Conservation (phyloP, 768 basidiomycete genomes). For the Xanthoconium stramineum region DNA sequence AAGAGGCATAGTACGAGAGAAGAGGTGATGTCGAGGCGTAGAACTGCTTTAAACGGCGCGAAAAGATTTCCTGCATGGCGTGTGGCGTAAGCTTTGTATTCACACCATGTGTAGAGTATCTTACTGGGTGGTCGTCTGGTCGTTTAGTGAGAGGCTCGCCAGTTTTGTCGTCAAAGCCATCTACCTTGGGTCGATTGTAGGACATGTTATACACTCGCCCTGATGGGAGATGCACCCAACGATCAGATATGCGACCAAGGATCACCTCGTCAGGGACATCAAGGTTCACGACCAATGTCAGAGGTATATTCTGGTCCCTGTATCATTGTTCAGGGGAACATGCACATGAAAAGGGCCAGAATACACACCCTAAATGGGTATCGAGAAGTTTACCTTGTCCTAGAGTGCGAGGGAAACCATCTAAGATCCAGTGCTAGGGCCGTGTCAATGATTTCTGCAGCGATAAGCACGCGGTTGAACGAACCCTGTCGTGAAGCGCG, state of each 20-base stretch:
- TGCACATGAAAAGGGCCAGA: not conserved
- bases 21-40: conserved; percentile 80
- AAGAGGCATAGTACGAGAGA: conserved; percentile 61
- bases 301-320: conserved; percentile 60
- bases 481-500: conserved; percentile 61
- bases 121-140: conserved; percentile 85
- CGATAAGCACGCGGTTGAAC: not conserved
- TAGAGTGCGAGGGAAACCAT: conserved; percentile 89
- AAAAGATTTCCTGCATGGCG: conserved; percentile 63
- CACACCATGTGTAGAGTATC: conserved; percentile 26
- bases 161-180: conserved; percentile 81
- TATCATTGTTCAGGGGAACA: not conserved
- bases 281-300: conserved; percentile 82
- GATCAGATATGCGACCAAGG: conserved; percentile 80
- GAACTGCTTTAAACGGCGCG: conserved; percentile 71
- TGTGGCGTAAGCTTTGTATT: conserved; percentile 4
- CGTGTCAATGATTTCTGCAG: not conserved
- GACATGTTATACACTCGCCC: conserved; percentile 89
- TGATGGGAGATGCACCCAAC: conserved; percentile 85
- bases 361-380: conserved; percentile 61
- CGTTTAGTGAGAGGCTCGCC: conserved; percentile 86
- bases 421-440: conserved; percentile 82
- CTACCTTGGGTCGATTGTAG: conserved; percentile 79
- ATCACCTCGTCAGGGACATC: conserved; percentile 89
- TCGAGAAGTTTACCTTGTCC: conserved; percentile 82